Evolutionary conservation across 768 basidiomycete genomes (phyloP), one percentile per base, ranked within the genome.

Genomic region (Rhodotorula graminis): DNA sequence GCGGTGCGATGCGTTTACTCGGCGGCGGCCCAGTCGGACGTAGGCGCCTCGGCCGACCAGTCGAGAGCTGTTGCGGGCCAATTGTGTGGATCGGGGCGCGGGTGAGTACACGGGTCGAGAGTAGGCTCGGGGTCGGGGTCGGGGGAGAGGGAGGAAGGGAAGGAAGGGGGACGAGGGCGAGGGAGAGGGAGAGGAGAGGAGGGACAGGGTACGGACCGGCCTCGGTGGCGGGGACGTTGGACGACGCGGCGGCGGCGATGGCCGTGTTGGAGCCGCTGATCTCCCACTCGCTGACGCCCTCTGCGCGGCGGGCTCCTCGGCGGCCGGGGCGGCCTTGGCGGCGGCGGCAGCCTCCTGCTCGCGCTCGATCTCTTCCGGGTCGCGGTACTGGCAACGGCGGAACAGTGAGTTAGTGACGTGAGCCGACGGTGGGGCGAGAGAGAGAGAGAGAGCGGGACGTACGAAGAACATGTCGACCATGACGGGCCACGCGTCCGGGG

Each of bases 341-440:
- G 89, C 88, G 40, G 91, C 91, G 81, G 92, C 92, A 81, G 93
- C 94, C 80, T 91, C 89, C 81, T 93, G 91, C 84, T 97, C 95
- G 84, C 90, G 92, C 88, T 97, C 94, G 78, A 97, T 91, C 84
- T 99, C 96, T 82, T 99, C 94, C 73, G 95, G 93, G 84, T 97
- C 95, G 80, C 95, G 91, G 88, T 98, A 98, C 89, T 97, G 53
- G 14, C 2, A n/a, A n/a, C 11, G n/a, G 4, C 6, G 44, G 18
- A 18, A 14, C 8, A 12, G 44, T 3, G 44, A 3, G 44, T 19
- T 93, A 46, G 67, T 77, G 66, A 74, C 72, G 53, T 12, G 37
- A 64, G n/a, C 6, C 4, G 21, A 12, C n/a, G n/a, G n/a, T n/a
- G 56, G 21, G 2, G 8, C 15, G 33, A 42, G 59, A 10, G 56